These are phyloP conservation scores for Herpetomonas muscarum DNA, from an alignment of 208 protist genomes.

Conservation along the genomic window DNA sequence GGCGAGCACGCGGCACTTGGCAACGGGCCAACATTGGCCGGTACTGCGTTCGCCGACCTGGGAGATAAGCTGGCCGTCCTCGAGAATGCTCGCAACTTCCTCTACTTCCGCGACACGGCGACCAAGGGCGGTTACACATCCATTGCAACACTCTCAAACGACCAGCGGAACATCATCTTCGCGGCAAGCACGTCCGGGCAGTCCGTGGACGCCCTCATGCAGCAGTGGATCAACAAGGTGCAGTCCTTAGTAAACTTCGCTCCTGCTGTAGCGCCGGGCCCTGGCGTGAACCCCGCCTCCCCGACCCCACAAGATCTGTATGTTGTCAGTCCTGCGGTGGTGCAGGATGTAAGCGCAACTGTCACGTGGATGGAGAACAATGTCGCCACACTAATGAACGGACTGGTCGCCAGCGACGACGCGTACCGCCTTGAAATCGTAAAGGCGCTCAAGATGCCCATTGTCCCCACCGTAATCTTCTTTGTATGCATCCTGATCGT, in stretches of 20 bases:
- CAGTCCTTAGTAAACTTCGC: not conserved
- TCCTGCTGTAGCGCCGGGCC: not conserved
- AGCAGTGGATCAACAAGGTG: conserved; percentile 1
- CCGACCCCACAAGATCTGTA: no score
- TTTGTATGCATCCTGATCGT: not conserved
- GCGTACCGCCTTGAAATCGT: no score
- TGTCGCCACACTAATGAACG: no score
- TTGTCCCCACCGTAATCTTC: not conserved
- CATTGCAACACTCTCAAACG: conserved; percentile 3
- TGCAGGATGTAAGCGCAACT: no score
- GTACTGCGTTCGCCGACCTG: conserved; percentile 5
- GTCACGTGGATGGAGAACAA: no score
- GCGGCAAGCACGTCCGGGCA: not conserved
- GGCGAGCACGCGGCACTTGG: conserved; percentile 1
- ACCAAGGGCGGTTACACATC: not conserved
- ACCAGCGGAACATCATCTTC: conserved; percentile 9
- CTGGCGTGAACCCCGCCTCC: not conserved
- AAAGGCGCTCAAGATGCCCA: no score
- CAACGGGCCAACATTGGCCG: conserved; percentile 1
- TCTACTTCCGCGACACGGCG: conserved; percentile 7
- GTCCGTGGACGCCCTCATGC: conserved; percentile 2
- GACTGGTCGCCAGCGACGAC: no score
- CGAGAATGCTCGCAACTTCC: not conserved
- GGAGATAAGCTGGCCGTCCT: not conserved
- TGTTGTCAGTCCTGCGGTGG: no score